phyloP scores from a whole-genome alignment of 441 rosid species.

The Bruguiera hainesii region DNA sequence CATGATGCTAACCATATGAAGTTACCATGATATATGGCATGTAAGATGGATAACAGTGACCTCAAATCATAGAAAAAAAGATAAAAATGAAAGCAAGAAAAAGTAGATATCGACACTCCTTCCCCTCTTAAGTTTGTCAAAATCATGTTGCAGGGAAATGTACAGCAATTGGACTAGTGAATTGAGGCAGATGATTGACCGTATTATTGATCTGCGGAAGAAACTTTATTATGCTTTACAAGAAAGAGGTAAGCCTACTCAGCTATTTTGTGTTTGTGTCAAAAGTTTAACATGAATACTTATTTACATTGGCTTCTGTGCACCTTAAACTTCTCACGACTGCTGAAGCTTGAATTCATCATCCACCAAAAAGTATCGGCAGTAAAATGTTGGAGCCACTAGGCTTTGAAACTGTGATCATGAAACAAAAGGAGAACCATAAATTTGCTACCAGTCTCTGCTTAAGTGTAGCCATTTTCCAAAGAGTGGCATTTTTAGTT shows the following conservation, averaged over 20 bases:
- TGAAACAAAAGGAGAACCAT: not conserved
- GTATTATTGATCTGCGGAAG: slow-evolving; percentile 77
- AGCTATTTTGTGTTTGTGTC: not conserved
- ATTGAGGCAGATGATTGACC: slow-evolving; percentile 93
- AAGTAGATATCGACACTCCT: not conserved
- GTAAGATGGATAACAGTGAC: too few relatives aligned
- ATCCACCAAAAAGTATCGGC: not conserved
- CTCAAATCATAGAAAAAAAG: too few relatives aligned
- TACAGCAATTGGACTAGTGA: slow-evolving; percentile 87
- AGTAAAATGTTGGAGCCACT: not conserved
- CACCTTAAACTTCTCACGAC: too few relatives aligned
- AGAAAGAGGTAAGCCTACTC: slow-evolving; percentile 44
- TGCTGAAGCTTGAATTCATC: too few relatives aligned
- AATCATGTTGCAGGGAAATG: slow-evolving; percentile 39
- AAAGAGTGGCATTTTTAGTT: too few relatives aligned
- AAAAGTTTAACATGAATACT: not conserved
- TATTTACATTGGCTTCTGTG: too few relatives aligned
- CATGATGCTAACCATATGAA: too few relatives aligned
- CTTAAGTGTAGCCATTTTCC: too few relatives aligned
- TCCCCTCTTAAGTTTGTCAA: not conserved
- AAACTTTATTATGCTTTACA: slow-evolving; percentile 67
- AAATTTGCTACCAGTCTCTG: too few relatives aligned
- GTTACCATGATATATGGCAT: too few relatives aligned
- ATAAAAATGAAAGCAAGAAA: too few relatives aligned
- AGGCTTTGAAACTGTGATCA: too few relatives aligned